phyloP scores from a whole-genome alignment of 352 stramenopile genomes.

The Blastocystis sp. region DNA sequence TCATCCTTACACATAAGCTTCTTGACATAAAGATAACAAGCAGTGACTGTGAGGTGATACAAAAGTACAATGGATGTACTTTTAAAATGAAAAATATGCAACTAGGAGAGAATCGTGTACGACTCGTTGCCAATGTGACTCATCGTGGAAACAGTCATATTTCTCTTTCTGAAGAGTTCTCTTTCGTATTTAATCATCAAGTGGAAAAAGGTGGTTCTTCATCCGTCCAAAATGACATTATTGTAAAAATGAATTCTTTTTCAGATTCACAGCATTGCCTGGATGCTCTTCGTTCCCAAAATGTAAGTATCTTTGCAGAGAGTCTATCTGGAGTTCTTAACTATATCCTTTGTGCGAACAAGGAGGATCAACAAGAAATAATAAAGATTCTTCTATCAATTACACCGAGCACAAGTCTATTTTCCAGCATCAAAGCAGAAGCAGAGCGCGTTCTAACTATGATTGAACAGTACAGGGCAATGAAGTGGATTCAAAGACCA shows the following conservation, averaged over 20 bases:
- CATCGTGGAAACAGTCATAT: neutral
- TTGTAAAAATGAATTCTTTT: neutral
- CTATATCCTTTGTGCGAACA: neutral
- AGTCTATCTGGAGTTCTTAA: neutral
- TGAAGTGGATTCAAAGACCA: neutral
- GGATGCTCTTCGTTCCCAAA: neutral
- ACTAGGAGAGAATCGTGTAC: neutral
- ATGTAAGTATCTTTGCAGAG: neutral
- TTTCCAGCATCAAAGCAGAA: neutral
- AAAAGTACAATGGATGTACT: neutral
- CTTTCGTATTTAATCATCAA: neutral
- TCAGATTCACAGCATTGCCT: neutral
- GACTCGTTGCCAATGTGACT: neutral
- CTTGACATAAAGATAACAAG: neutral
- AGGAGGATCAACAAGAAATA: neutral
- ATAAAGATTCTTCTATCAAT: neutral
- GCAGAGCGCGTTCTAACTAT: neutral
- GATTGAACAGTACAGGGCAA: neutral
- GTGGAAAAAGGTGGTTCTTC: neutral
- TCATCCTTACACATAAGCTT: neutral
- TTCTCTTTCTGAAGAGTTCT: neutral
- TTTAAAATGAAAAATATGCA: neutral
- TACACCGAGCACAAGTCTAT: neutral
- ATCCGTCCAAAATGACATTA: neutral
- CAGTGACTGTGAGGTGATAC: neutral